These are phyloP conservation scores for Lentithecium fluviatile DNA, from an alignment of 495 filamentous ascomycete species.

Conservation along the genomic window DNA sequence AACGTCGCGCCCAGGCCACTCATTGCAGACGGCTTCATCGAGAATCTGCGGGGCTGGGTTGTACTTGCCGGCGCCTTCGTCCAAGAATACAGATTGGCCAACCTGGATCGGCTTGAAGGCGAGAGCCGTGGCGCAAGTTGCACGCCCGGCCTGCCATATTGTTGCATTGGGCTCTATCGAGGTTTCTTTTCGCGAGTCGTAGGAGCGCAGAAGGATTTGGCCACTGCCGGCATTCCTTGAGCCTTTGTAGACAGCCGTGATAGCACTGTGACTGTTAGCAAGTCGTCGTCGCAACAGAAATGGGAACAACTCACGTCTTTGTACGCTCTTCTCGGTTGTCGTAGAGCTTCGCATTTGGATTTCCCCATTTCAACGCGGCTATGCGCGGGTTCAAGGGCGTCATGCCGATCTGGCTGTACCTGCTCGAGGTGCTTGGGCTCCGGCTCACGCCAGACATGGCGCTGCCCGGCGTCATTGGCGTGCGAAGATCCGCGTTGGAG, in stretches of 20 bases:
- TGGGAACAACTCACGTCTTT: constrained; percentile 70
- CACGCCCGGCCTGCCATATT: constrained; percentile 93
- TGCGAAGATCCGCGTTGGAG: constrained; percentile 17
- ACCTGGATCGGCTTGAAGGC: constrained; percentile 96
- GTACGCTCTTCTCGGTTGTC: constrained; percentile 81
- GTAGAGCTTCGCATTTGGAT: constrained; percentile 69
- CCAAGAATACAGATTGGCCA: constrained; percentile 88
- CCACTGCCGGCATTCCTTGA: constrained; percentile 60
- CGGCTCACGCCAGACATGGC: constrained; percentile 26
- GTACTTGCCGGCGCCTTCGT: constrained; percentile 88
- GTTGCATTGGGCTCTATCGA: constrained; percentile 85
- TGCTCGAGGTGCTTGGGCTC: constrained; percentile 58
- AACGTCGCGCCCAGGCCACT: constrained; percentile 90
- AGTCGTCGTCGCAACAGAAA: background rate
- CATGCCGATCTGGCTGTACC: constrained; percentile 50
- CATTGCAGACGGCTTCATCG: constrained; percentile 86
- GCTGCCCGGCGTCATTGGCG: constrained; percentile 32
- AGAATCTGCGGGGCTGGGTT: constrained; percentile 84
- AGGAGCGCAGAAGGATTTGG: constrained; percentile 79
- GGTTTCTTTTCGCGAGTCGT: constrained; percentile 89
- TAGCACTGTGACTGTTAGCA: constrained; percentile 59
- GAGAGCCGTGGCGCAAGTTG: constrained; percentile 85
- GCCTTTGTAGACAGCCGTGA: constrained; percentile 89
- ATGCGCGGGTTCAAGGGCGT: constrained; percentile 35
- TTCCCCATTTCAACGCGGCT: constrained; percentile 53